These are phyloP conservation scores for Exophiala viscosa DNA, from an alignment of 2,329 filamentous ascomycete genomes.

Conservation along the genomic window DNA sequence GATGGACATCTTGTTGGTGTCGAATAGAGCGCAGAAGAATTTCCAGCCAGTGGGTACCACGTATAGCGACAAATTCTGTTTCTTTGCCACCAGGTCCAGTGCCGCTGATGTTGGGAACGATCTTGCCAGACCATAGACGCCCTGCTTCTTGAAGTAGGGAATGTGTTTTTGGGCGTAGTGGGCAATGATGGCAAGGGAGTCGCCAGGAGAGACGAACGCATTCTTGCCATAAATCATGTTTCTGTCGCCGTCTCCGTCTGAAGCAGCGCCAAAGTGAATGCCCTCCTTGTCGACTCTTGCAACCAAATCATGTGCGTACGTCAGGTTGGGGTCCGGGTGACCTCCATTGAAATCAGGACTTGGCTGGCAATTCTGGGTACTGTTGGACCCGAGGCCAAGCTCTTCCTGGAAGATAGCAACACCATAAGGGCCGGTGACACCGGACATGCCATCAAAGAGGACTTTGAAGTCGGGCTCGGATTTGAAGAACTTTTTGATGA, in stretches of 20 bases:
- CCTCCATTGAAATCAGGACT: constrained; percentile 94
- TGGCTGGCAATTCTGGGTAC: constrained; percentile 87
- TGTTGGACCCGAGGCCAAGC: constrained; percentile 72
- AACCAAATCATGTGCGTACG: constrained; percentile 91
- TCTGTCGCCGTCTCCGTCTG: constrained; percentile 93
- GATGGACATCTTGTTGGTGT: constrained; percentile 93
- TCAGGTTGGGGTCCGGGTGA: constrained; percentile 96
- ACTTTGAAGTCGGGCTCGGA: constrained; percentile 90
- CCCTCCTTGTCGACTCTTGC: constrained; percentile 86
- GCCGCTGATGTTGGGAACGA: constrained; percentile 97
- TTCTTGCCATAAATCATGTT: constrained; percentile 99
- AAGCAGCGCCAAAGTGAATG: constrained; percentile 94
- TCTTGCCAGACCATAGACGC: constrained; percentile 89
- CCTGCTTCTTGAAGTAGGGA: constrained; percentile 97
- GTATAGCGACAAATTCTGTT: constrained; percentile 85
- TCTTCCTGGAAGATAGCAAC: constrained; percentile 93
- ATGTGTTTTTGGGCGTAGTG: constrained; percentile 88
- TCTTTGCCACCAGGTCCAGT: constrained; percentile 92
- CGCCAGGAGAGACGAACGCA: constrained; percentile 92
- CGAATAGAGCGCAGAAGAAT: constrained; percentile 96
- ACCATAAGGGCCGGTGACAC: constrained; percentile 93
- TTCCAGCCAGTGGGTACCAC: constrained; percentile 99
- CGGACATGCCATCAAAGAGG: constrained; percentile 88
- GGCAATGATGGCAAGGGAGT: constrained; percentile 96
- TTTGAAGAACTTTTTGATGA: constrained; percentile 91